Evolutionary conservation across 192 early-diverging fungal genomes (phyloP).

Genomic region (Coemansia sp.): DNA sequence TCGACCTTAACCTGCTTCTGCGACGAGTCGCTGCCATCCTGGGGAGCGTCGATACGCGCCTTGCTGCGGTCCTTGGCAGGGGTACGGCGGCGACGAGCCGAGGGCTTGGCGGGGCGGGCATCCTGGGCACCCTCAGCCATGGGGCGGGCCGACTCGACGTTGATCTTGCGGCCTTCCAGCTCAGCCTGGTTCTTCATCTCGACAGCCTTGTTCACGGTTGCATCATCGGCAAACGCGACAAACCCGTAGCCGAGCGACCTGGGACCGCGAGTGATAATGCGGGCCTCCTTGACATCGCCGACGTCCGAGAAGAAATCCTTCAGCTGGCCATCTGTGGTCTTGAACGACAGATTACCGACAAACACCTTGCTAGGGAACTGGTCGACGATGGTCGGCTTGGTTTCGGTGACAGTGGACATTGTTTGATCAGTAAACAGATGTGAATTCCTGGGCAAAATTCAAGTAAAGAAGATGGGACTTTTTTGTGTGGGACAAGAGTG

Average conservation of each 20-base stretch:
- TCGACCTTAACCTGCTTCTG: background rate
- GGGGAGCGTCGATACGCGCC: constrained; percentile 32
- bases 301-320: constrained; percentile 70
- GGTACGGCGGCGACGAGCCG: constrained; percentile 30
- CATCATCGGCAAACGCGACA: constrained; percentile 76
- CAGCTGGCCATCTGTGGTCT: constrained; percentile 79
- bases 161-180: constrained; percentile 84
- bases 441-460: constrained; percentile 10
- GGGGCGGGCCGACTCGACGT: constrained; percentile 84
- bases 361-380: constrained; percentile 77
- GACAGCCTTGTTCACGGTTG: constrained; percentile 72
- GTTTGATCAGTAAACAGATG: constrained; percentile 10
- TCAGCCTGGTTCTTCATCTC: constrained; percentile 74
- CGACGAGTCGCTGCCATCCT: constrained; percentile 27
- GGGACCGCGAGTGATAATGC: constrained; percentile 76
- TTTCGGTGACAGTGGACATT: constrained; percentile 41
- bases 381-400: constrained; percentile 26
- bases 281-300: constrained; percentile 72
- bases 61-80: constrained; percentile 20
- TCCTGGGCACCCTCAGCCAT: constrained; percentile 38
- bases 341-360: constrained; percentile 93
- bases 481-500: background rate
- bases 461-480: constrained; percentile 2
- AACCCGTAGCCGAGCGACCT: constrained; percentile 95
- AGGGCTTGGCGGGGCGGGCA: constrained; percentile 30